Evolutionary conservation across 2,329 filamentous ascomycete species (phyloP).

Genomic region (Sclerotinia trifoliorum): DNA sequence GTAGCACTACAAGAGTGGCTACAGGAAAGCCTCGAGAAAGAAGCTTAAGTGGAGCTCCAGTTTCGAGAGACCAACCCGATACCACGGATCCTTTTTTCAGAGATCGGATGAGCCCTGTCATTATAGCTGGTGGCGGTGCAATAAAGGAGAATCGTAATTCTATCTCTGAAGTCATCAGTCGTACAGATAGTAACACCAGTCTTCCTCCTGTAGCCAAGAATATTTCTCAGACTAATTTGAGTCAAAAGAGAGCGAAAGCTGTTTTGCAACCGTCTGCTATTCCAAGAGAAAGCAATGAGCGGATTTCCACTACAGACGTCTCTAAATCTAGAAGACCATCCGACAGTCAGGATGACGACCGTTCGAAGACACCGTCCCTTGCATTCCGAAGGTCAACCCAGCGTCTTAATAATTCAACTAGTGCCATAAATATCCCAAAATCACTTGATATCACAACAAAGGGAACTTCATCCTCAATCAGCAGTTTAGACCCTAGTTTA

Average conservation of each 20-base stretch:
- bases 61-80: conserved; percentile 53
- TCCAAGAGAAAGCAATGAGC: conserved; percentile 41
- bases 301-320: conserved; percentile 25
- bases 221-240: conserved; percentile 32
- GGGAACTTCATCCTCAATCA: conserved; percentile 50
- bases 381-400: conserved; percentile 57
- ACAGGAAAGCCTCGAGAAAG: conserved; percentile 44
- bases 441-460: conserved; percentile 49
- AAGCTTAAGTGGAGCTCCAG: conserved; percentile 42
- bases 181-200: conserved; percentile 53
- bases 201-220: conserved; percentile 46
- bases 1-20: conserved; percentile 60
- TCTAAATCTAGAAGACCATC: conserved; percentile 43
- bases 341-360: conserved; percentile 58
- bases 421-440: conserved; percentile 50
- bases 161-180: conserved; percentile 49
- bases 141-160: conserved; percentile 60
- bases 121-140: conserved; percentile 61
- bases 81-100: conserved; percentile 56
- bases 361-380: conserved; percentile 50
- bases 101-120: conserved; percentile 63
- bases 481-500: conserved; percentile 56
- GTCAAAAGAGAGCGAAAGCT: conserved; percentile 43
- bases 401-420: conserved; percentile 48
- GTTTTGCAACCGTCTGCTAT: conserved; percentile 56